Evolutionary conservation across 2,329 filamentous ascomycete species (phyloP), one percentile per base, ranked within the genome.

Genomic region (Apiospora malaysiana): DNA sequence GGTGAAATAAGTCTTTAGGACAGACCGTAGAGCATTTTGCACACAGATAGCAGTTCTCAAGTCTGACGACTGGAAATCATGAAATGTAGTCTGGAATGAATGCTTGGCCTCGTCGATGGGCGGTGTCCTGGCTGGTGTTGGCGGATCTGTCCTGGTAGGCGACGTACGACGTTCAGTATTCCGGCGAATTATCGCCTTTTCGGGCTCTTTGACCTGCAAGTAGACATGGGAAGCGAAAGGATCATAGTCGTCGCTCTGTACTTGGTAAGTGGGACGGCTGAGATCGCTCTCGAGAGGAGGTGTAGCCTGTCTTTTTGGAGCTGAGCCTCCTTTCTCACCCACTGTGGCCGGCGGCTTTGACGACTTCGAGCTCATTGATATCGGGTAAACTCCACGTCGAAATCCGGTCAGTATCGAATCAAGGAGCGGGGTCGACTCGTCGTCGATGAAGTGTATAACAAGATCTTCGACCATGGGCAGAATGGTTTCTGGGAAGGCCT

Each of bases 401-500:
- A 63, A 63, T 6, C 56, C 56, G 8, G 27, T 18, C 8, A 63
- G 32, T 63, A 63, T n/a, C 37, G 45, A 43, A 43, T 56, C 67
- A 46, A 69, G 40, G 5, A 69, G 59, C n/a, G 51, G n/a, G 40
- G 32, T 32, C 18, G 68, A 51, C 8, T 45, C 37, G 23, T 63
- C 25, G 40, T 69, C 82, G 18, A 83, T 85, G 70, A 91, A 84
- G 65, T 87, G 82, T 32, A 92, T 81, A 2, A 90, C 82, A 1
- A 90, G 76, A 72, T 91, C 87, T 75, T 91, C 90, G 0, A 82
- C 75, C 56, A 89, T 78, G 0, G 86, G 84, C 27, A 91, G 80
- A 0, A 89, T 82, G 0, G 86, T 81, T 45, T 83, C 79, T 49
- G 84, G 83, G 0, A 76, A 69, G 21, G 76, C 71, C 10, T 78